phyloP scores from a whole-genome alignment of 192 early-diverging fungal genomes.

The Coemansia sp. region DNA sequence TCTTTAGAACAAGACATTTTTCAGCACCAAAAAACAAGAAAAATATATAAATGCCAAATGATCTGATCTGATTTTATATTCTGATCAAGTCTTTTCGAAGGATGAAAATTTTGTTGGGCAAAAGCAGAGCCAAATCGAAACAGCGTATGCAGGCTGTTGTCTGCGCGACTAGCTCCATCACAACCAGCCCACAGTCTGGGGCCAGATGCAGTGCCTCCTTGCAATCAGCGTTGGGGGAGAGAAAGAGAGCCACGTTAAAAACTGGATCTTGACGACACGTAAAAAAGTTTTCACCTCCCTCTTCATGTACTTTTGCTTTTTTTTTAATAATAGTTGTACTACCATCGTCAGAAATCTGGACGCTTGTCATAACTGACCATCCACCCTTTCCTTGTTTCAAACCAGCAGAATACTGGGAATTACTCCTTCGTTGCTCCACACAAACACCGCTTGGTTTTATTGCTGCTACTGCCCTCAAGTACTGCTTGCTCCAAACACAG shows the following conservation, averaged over 20 bases:
- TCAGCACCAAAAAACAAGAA: background rate
- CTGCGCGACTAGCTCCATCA: too few relatives aligned
- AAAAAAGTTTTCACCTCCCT: slow-evolving; percentile 4
- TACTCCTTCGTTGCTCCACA: slow-evolving; percentile 9
- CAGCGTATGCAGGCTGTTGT: too few relatives aligned
- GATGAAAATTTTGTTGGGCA: background rate
- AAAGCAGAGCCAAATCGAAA: too few relatives aligned
- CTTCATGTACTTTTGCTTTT: slow-evolving; percentile 4
- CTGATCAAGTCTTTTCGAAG: background rate
- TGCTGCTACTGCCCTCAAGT: slow-evolving; percentile 3
- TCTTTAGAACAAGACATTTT: background rate
- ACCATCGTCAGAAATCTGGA: too few relatives aligned
- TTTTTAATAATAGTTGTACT: too few relatives aligned
- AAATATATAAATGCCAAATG: background rate
- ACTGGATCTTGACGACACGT: background rate
- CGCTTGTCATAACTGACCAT: background rate
- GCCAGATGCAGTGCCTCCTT: background rate
- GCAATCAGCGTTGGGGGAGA: background rate
- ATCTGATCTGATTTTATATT: background rate
- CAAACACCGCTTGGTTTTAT: slow-evolving; percentile 7
- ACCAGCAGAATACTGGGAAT: too few relatives aligned
- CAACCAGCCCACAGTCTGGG: background rate
- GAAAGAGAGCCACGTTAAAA: background rate
- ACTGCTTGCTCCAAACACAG: slow-evolving; percentile 10
- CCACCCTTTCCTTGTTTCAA: background rate